Base-by-base conservation (phyloP, 129 eudicot genomes). In the Pseudognaphalium luteoalbum region DNA sequence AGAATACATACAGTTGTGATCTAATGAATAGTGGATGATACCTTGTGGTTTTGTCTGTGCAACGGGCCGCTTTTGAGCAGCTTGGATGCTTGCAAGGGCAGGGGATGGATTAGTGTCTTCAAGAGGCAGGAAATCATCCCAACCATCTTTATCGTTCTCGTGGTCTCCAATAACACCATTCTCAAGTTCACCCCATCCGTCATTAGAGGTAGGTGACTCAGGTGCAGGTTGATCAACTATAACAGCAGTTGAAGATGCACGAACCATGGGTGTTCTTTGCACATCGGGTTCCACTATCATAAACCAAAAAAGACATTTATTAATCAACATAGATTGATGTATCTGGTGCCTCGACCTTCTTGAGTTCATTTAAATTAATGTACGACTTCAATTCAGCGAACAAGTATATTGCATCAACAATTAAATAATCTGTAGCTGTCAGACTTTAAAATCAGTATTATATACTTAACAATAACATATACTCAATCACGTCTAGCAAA, bases 1-100 rank as follows among this genome's bases (percentile, higher is more conserved):
- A n/a, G 17, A 6, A 62, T 62, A 17, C 20, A 12, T 25, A 10
- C 52, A 75, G 17, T 63, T 64, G 15, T 30, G 60, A 67, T 60
- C 6, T 39, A 35, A 74, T 37, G 66, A 39, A 0, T 7, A 47
- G 34, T 12, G 37, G 50, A 68, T 65, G 25, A 37, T 83, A 93
- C 98, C 98, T 86, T 85, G 86, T 54, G 88, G 87, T 85, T 93
- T 90, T 68, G 89, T 84, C 42, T 80, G 84, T 30, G 86, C 73
- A 33, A 92, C 95, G 30, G 96, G 98, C 71, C 98, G 84, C 68
- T 86, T 90, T 83, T 92, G 98, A 80, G 98, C 95, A 77, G 92
- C 98, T 77, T 88, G 88, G 68, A 93, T 93, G 80, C 84, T 88
- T 52, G 95, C 90, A 73, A 92, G 95, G 61, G 89, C 88, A 11